Evolutionary conservation across 225 moss, liverwort and hornwort genomes (phyloP).

Genomic region (Polytrichum commune): DNA sequence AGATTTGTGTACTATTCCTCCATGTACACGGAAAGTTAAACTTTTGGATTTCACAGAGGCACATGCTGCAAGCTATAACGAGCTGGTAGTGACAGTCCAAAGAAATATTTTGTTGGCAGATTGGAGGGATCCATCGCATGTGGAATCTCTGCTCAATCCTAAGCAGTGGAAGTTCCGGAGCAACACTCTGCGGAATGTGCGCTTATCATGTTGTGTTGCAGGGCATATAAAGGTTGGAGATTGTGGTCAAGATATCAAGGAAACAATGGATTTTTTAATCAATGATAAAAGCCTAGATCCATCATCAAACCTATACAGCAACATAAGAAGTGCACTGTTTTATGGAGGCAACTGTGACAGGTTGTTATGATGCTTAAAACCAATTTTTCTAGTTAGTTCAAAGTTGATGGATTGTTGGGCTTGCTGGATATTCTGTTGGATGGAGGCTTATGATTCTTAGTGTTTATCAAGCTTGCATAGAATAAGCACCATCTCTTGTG

Average conservation of each 20-base stretch:
- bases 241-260: constrained; percentile 79
- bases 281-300: constrained; percentile 54
- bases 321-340: constrained; percentile 62
- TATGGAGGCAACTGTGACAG: constrained; percentile 81
- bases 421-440: too few relatives aligned
- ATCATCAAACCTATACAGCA: constrained; percentile 47
- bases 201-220: constrained; percentile 97
- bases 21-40: constrained; percentile 78
- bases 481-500: too few relatives aligned
- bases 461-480: too few relatives aligned
- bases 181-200: constrained; percentile 77
- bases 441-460: too few relatives aligned
- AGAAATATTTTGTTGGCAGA: constrained; percentile 96
- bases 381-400: background rate
- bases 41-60: constrained; percentile 83
- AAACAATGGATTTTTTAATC: constrained; percentile 80
- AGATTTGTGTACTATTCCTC: constrained; percentile 83
- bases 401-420: too few relatives aligned
- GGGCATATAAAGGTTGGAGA: constrained; percentile 96
- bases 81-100: constrained; percentile 89
- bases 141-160: constrained; percentile 91
- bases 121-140: constrained; percentile 97
- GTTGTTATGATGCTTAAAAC: constrained; percentile 24
- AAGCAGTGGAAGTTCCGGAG: constrained; percentile 96
- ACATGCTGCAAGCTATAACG: constrained; percentile 91